Evolutionary conservation across 2,329 filamentous ascomycete genomes (phyloP), one percentile per base, ranked within the genome.

Genomic region (Paramyrothecium roridum): DNA sequence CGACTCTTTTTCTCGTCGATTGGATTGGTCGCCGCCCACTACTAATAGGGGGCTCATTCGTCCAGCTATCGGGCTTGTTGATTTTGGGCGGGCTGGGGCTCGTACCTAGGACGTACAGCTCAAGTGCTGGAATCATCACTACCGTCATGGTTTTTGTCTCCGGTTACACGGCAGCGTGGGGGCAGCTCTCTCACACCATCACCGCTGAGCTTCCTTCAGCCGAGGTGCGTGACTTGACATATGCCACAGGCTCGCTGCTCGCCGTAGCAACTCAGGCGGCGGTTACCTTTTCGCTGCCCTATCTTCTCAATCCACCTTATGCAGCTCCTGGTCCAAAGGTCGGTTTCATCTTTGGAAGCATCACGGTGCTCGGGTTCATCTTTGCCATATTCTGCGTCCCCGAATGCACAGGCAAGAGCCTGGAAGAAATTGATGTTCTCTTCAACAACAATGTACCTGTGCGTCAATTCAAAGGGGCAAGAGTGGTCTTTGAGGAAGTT

Each of bases 41-140:
- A 51, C 60, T 70, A 8, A 54, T 70, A 12, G 54, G 65, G 13
- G 66, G 68, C 3, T 63, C 64, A 1, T 48, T 56, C 12, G 45
- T 72, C 13, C 71, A 73, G 49, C 59, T 63, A 2, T 56, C 55
- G 3, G 61, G 61, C 3, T 59, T 73, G 2, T 62, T 73, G n/a
- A 66, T 67, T 7, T 73, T 75, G 70, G 73, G 69, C 21, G 70
- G 65, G 2, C 61, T 75, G 10, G 73, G 71, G 16, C 65, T 67
- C 17, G 46, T 57, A 1, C 48, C 48, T 11, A 53, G 59, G 8
- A 61, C 57, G 1, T 52, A 57, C 10, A 20, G 43, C 40, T 54
- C 60, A 40, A 67, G 65, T n/a, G 57, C 59, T 10, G 65, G 61
- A 11, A 68, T 74, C 21, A 64, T 73, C 10, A 67, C 68, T 20